These are phyloP conservation scores for Aspergillus sclerotioniger DNA, from an alignment of 495 filamentous ascomycete genomes.

Conservation along the genomic window DNA sequence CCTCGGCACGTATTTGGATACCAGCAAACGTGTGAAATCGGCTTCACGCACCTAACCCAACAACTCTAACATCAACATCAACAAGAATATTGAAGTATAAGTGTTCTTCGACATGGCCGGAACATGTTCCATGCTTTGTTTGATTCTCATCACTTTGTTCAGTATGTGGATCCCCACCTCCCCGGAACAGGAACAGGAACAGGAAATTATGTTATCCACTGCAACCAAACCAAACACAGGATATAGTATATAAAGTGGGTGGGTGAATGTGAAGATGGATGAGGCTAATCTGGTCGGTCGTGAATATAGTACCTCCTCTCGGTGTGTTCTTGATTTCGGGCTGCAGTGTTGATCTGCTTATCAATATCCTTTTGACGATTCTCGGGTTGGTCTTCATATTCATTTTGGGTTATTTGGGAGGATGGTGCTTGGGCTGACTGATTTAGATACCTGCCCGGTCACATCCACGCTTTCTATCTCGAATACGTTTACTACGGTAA, in stretches of 20 bases:
- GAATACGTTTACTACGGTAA: conserved; percentile 84
- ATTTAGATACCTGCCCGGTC: conserved; percentile 68
- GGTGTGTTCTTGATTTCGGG: conserved; percentile 63
- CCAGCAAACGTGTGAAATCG: conserved; percentile 17
- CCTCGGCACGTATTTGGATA: conserved; percentile 27
- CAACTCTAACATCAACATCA: too few relatives aligned
- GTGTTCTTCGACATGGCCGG: conserved; percentile 30
- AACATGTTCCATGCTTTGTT: conserved; percentile 38
- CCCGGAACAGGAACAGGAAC: too few relatives aligned
- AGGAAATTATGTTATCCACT: not conserved
- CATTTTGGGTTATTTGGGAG: too few relatives aligned
- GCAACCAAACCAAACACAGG: too few relatives aligned
- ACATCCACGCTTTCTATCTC: conserved; percentile 89
- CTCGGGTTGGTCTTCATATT: conserved; percentile 54
- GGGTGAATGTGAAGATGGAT: too few relatives aligned
- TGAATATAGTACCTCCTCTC: conserved; percentile 55
- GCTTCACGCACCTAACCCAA: too few relatives aligned
- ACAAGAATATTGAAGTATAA: too few relatives aligned
- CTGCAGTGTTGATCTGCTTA: conserved; percentile 61
- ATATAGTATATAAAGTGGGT: too few relatives aligned
- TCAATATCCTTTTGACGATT: conserved; percentile 62
- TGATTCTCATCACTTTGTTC: conserved; percentile 60
- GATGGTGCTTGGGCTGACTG: too few relatives aligned
- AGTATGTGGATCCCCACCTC: conserved; percentile 36
- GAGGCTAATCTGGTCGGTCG: not conserved